Percentiles rank a stretch among this genome's conserved stretches.
phyloP scores from a whole-genome alignment of 805 yeast genomes.

The Tetrapisispora fleetii region DNA sequence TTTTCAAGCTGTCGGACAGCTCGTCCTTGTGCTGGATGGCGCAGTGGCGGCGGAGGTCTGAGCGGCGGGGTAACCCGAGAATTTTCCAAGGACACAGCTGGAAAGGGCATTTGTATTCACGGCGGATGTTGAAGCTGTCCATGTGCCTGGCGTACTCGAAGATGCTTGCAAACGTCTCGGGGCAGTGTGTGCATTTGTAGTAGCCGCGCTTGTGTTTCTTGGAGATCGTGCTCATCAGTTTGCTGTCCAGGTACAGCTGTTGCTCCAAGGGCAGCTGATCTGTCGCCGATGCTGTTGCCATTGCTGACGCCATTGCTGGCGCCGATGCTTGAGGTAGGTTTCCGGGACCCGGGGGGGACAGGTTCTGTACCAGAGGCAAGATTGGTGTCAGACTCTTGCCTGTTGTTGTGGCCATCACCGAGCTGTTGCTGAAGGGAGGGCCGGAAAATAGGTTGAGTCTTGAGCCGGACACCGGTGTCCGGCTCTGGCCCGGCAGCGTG shows the following conservation, averaged over 20 bases:
- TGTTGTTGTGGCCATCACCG: background rate
- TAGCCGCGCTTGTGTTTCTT: conserved; percentile 34
- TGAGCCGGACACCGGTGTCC: background rate
- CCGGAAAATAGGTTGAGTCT: background rate
- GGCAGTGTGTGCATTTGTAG: conserved; percentile 41
- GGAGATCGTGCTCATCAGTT: conserved; percentile 14
- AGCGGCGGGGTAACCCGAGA: conserved; percentile 39
- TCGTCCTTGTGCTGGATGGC: conserved; percentile 36
- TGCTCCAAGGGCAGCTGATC: conserved; percentile 10
- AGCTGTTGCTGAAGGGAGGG: background rate
- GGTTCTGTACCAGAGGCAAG: background rate
- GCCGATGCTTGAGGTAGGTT: background rate
- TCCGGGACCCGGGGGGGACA: background rate
- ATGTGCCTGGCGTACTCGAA: conserved; percentile 35
- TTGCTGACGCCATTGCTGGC: too few relatives aligned
- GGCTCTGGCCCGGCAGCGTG: background rate
- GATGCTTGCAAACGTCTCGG: conserved; percentile 31
- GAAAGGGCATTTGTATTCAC: conserved; percentile 39
- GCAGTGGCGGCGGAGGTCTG: conserved; percentile 43
- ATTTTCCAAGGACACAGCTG: conserved; percentile 40
- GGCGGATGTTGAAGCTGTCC: conserved; percentile 31
- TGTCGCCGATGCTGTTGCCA: background rate
- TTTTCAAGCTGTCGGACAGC: conserved; percentile 19
- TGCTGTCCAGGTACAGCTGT: conserved; percentile 19
- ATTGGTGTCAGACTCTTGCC: conserved; percentile 1